Percentiles rank a stretch among this genome's conserved stretches.
These are phyloP conservation scores for Cunninghamia lanceolata DNA, from an alignment of 75 land plant species.

Conservation along the genomic window DNA sequence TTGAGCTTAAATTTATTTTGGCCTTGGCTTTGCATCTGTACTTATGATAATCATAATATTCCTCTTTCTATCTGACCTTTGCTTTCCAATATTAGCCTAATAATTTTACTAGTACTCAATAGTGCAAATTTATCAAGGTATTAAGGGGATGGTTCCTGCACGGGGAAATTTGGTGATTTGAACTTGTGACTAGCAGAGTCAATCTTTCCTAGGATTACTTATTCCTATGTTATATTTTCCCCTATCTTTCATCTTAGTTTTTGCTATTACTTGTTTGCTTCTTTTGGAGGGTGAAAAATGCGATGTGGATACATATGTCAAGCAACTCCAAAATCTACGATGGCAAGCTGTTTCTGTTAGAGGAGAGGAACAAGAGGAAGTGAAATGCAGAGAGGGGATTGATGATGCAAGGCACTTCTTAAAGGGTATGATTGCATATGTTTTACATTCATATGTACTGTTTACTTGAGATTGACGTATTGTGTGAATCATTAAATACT, in stretches of 20 bases:
- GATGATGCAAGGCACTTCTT: constrained; percentile 11
- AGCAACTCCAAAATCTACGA: constrained; percentile 14
- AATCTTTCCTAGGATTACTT: background rate
- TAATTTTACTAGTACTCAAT: background rate
- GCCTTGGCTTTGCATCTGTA: background rate
- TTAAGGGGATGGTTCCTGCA: background rate
- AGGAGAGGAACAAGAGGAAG: constrained; percentile 26
- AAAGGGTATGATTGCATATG: background rate
- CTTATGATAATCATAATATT: background rate
- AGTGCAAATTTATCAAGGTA: background rate
- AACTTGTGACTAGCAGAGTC: background rate
- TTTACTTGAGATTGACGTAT: background rate
- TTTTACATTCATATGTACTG: background rate
- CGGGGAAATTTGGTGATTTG: background rate
- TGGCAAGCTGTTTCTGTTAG: constrained; percentile 29
- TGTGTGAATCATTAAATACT: background rate
- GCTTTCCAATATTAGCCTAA: background rate
- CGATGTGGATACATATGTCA: constrained; percentile 19
- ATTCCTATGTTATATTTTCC: background rate
- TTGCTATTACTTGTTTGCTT: background rate
- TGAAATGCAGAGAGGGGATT: background rate
- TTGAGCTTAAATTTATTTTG: background rate
- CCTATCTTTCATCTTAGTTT: constrained; percentile 7
- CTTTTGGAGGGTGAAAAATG: constrained; percentile 16
- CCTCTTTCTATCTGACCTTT: background rate